phyloP scores from a whole-genome alignment of 1,139 yeast species.

The Blastobotrys raffinosifermentans region DNA sequence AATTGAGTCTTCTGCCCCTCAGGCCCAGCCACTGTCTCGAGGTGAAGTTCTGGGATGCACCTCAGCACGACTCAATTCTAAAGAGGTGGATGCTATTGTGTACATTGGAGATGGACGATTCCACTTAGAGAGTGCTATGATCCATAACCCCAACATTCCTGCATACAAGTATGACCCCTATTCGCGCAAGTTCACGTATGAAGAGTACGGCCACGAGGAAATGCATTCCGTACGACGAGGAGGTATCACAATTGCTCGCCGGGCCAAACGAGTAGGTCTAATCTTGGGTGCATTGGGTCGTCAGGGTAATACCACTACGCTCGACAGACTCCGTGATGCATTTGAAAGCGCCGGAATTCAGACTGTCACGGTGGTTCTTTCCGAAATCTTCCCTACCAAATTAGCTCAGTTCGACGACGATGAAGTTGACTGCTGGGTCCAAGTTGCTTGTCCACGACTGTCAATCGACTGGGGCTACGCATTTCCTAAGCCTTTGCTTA shows the following conservation, averaged over 20 bases:
- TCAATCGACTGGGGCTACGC: slow-evolving; percentile 99
- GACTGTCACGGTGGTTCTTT: slow-evolving; percentile 75
- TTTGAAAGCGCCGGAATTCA: slow-evolving; percentile 51
- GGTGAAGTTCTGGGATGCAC: slow-evolving; percentile 98
- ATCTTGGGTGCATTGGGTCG: slow-evolving; percentile 95
- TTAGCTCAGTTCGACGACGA: slow-evolving; percentile 83
- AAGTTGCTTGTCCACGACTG: slow-evolving; percentile 94
- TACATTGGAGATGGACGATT: slow-evolving; percentile 96
- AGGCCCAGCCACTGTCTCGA: slow-evolving; percentile 83
- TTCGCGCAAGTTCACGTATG: slow-evolving; percentile 82
- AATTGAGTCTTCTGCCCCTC: slow-evolving; percentile 65
- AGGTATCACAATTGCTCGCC: slow-evolving; percentile 58
- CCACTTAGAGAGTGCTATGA: slow-evolving; percentile 94
- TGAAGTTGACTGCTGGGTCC: slow-evolving; percentile 85
- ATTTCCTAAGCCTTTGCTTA: slow-evolving; percentile 79
- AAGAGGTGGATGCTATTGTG: slow-evolving; percentile 68
- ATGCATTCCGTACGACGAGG: slow-evolving; percentile 66
- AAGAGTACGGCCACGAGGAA: slow-evolving; percentile 80
- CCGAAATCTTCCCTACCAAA: slow-evolving; percentile 92
- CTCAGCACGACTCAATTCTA: slow-evolving; percentile 56
- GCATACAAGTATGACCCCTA: slow-evolving; percentile 96
- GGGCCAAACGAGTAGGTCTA: slow-evolving; percentile 69
- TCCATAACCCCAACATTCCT: slow-evolving; percentile 87
- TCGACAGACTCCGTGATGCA: slow-evolving; percentile 54
- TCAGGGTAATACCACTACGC: slow-evolving; percentile 83